Conservation (phyloP, 1,139 yeast species). For the Pneumocystis wakefieldiae region DNA sequence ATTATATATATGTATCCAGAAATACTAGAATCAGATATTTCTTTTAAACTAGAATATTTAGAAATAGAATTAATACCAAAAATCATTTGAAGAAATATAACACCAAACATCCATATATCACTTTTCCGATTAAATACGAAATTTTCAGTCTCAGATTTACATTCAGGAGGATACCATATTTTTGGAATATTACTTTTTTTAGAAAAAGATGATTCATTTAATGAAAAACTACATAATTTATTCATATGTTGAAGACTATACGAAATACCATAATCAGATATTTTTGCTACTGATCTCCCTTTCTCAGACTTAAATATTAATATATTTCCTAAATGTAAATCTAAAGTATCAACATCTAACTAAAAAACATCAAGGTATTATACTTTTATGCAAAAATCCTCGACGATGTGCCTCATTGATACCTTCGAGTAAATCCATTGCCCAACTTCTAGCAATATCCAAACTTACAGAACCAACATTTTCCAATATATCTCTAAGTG, state of each 20-base stretch:
- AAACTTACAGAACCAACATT: constrained; percentile 54
- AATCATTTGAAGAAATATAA: constrained; percentile 55
- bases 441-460: constrained; percentile 74
- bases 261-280: constrained; percentile 61
- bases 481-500: constrained; percentile 52
- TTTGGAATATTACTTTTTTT: constrained; percentile 27
- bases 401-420: constrained; percentile 67
- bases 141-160: constrained; percentile 17
- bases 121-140: constrained; percentile 51
- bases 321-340: constrained; percentile 45
- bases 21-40: background rate
- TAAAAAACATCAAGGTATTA: background rate
- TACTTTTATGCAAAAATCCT: constrained; percentile 59
- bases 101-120: constrained; percentile 89
- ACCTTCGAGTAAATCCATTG: constrained; percentile 72
- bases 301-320: constrained; percentile 31
- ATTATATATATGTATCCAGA: background rate
- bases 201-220: constrained; percentile 34
- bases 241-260: constrained; percentile 17
- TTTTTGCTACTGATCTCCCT: constrained; percentile 37
- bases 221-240: constrained; percentile 19
- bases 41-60: background rate
- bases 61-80: constrained; percentile 44
- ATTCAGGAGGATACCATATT: background rate
- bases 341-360: background rate